A percentile compares a stretch with the other conserved stretches of the same genome.
Conservation (phyloP, 345 rosid genomes). For the Arabidopsis suecica region DNA sequence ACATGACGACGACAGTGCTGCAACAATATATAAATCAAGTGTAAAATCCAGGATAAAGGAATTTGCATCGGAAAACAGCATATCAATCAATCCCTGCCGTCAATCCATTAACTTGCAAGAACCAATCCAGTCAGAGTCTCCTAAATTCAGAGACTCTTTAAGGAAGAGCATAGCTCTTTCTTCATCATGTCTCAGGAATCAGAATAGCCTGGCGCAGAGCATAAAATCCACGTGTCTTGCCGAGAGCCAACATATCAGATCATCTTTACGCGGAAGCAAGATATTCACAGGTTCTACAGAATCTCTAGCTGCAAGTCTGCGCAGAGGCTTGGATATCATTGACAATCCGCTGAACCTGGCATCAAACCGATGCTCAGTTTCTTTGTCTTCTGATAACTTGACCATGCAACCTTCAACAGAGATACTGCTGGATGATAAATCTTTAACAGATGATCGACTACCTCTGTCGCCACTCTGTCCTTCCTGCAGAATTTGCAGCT, state of each 20-base stretch:
- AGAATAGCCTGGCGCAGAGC: conserved; percentile 55
- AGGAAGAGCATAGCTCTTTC: conserved; percentile 70
- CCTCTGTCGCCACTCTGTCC: conserved; percentile 58
- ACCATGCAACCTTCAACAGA: conserved; percentile 65
- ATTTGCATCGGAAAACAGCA: conserved; percentile 52
- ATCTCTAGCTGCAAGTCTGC: conserved; percentile 92
- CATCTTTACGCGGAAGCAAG: conserved; percentile 82
- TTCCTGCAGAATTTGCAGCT: conserved; percentile 60
- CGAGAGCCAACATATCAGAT: conserved; percentile 62
- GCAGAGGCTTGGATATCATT: conserved; percentile 85
- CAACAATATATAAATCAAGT: conserved; percentile 41
- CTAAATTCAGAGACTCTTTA: conserved; percentile 68
- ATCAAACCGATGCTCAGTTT: conserved; percentile 65
- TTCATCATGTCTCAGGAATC: conserved; percentile 58
- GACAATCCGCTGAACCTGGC: conserved; percentile 65
- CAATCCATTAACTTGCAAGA: conserved; percentile 72
- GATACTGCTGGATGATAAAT: conserved; percentile 47
- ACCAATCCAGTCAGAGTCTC: conserved; percentile 86
- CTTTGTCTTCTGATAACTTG: conserved; percentile 82
- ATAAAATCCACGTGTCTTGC: conserved; percentile 45
- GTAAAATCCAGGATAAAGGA: conserved; percentile 44
- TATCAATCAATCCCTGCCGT: conserved; percentile 61
- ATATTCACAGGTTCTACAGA: conserved; percentile 71
- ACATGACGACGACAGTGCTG: conserved; percentile 42
- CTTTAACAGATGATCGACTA: conserved; percentile 39